These are phyloP conservation scores for Pythium aquatile DNA, from an alignment of 352 stramenopile species.

Conservation along the genomic window DNA sequence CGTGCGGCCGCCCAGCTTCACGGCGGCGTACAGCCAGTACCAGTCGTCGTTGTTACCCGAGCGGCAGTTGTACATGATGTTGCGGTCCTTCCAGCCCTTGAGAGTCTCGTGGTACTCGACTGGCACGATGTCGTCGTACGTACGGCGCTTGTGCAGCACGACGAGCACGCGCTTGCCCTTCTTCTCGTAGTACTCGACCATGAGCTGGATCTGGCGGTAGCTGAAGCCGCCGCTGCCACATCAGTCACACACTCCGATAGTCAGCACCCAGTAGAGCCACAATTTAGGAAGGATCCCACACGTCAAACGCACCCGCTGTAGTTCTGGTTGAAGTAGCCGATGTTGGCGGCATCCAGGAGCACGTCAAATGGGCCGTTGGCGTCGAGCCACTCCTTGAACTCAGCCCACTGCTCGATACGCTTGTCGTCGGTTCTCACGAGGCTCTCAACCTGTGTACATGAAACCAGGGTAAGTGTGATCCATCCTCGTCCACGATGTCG, in stretches of 20 bases:
- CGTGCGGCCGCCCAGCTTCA: conserved; percentile 75
- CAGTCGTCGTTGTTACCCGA: conserved; percentile 98
- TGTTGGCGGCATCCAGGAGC: conserved; percentile 97
- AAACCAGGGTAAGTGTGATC: background rate
- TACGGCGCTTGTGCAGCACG: conserved; percentile 96
- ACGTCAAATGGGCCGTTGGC: conserved; percentile 86
- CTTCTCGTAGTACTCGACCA: conserved; percentile 90
- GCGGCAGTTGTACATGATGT: conserved; percentile 92
- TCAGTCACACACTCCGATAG: background rate
- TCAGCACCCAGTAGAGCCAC: background rate
- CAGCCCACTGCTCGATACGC: conserved; percentile 69
- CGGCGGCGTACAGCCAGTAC: conserved; percentile 98
- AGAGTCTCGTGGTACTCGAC: conserved; percentile 68
- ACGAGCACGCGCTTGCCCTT: conserved; percentile 90
- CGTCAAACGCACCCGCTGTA: conserved; percentile 71
- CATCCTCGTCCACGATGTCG: background rate
- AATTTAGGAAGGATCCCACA: background rate
- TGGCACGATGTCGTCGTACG: conserved; percentile 86
- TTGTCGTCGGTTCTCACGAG: conserved; percentile 77
- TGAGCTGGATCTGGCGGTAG: conserved; percentile 95
- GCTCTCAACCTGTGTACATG: conserved; percentile 57
- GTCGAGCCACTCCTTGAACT: conserved; percentile 81
- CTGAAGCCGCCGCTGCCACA: conserved; percentile 85
- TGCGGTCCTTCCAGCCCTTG: conserved; percentile 62
- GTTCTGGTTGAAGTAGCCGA: conserved; percentile 98